Conservation (phyloP, 139 green algal species). For the Chlorella sorokiniana region DNA sequence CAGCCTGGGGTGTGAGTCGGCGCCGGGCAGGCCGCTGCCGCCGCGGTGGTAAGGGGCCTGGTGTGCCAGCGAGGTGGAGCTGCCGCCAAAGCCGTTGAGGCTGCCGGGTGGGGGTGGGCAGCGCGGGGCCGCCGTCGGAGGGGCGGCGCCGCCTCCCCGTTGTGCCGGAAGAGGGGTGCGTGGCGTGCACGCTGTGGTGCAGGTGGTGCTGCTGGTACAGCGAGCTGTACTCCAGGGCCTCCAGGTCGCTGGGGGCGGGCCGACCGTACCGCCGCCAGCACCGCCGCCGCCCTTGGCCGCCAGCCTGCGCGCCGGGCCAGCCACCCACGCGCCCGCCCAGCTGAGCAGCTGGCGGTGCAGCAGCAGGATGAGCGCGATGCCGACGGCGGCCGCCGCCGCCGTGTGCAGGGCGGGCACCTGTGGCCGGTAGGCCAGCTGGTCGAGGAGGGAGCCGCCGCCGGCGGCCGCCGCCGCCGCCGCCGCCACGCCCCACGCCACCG, state of each 20-base stretch:
- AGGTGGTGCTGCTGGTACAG: conserved; percentile 29
- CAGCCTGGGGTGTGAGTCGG: not conserved
- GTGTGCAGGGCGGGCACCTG: conserved; percentile 3
- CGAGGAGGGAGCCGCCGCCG: not conserved
- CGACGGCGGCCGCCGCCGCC: not conserved
- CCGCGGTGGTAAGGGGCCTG: conserved; percentile 22
- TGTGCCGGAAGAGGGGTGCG: not conserved
- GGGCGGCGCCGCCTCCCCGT: not conserved
- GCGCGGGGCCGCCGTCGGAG: not conserved
- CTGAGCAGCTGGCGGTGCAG: conserved; percentile 35
- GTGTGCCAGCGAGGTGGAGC: not conserved
- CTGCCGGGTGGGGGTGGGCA: not conserved
- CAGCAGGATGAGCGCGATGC: conserved; percentile 31
- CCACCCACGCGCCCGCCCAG: not conserved
- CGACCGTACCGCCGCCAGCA: not conserved
- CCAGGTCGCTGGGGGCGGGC: not conserved
- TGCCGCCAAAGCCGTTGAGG: conserved; percentile 16
- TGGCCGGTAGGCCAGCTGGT: conserved; percentile 2
- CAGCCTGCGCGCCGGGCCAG: conserved; percentile 1
- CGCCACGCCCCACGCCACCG: conserved; percentile 31
- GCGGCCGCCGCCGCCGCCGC: conserved; percentile 11
- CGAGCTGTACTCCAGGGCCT: not conserved
- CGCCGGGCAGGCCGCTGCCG: not conserved
- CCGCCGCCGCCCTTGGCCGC: conserved; percentile 1
- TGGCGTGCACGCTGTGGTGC: not conserved